These are phyloP conservation scores for Penicillium sp. DNA, from an alignment of 2,329 filamentous ascomycete species.

Conservation along the genomic window DNA sequence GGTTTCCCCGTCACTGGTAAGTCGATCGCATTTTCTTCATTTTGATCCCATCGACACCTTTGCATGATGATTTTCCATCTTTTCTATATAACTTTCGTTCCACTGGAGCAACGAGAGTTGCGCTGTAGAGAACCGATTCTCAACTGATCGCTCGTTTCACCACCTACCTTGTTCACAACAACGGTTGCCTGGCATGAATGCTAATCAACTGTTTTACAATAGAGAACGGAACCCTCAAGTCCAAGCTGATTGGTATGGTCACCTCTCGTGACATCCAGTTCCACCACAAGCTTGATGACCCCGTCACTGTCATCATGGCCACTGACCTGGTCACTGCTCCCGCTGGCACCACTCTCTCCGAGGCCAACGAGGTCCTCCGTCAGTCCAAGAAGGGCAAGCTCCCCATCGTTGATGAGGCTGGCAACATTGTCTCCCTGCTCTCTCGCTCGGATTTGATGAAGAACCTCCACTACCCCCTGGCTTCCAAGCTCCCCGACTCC, in stretches of 20 bases:
- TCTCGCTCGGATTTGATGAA: conserved; percentile 96
- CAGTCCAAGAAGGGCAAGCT: conserved; percentile 98
- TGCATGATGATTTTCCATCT: conserved; percentile 67
- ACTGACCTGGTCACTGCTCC: conserved; percentile 88
- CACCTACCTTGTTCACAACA: conserved; percentile 5
- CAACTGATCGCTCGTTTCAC: conserved; percentile 45
- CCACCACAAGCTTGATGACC: conserved; percentile 69
- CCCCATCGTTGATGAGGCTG: conserved; percentile 79
- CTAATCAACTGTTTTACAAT: conserved; percentile 18
- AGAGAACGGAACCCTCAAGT: conserved; percentile 92
- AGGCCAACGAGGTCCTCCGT: conserved; percentile 90
- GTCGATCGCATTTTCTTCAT: conserved; percentile 41
- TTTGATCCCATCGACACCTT: conserved; percentile 18
- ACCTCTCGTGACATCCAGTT: conserved; percentile 98
- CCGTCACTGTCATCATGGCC: conserved; percentile 90
- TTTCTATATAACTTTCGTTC: conserved; percentile 99
- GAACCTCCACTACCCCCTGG: conserved; percentile 94
- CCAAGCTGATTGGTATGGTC: conserved; percentile 94
- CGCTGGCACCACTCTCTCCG: conserved; percentile 74
- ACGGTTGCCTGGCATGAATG: conserved; percentile 7
- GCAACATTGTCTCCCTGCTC: conserved; percentile 88
- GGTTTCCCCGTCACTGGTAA: conserved; percentile 98
- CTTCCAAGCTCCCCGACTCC: conserved; percentile 92
- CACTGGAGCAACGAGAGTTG: conserved; percentile 87
- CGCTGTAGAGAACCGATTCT: conserved; percentile 72